Evolutionary conservation across 768 basidiomycete species (phyloP).

Genomic region (Trametes sanguinea): DNA sequence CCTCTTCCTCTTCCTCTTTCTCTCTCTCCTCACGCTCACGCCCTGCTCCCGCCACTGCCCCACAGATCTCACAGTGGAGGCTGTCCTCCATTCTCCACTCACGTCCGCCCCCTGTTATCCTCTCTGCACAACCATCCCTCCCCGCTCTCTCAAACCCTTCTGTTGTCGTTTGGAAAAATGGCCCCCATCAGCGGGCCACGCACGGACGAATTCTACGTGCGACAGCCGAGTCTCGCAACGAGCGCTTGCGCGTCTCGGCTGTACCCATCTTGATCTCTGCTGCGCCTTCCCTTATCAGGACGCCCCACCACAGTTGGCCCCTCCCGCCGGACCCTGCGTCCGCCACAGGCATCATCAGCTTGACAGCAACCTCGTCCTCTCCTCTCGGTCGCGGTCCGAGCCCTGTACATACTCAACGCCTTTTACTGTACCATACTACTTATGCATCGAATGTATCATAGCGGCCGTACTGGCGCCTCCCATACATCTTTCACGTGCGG

Average conservation of each 20-base stretch:
- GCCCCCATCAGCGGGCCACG: neutral
- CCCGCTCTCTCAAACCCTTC: neutral
- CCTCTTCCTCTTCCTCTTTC: no score
- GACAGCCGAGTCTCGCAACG: slow-evolving; percentile 14
- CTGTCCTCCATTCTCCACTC: slow-evolving; percentile 1
- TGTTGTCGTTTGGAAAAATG: neutral
- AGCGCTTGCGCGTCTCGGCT: slow-evolving; percentile 10
- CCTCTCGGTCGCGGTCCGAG: neutral
- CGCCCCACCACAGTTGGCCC: neutral
- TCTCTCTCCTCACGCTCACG: no score
- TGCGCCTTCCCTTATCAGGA: neutral
- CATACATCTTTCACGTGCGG: slow-evolving; percentile 54
- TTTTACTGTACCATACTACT: neutral
- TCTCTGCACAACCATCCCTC: neutral
- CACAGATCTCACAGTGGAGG: neutral
- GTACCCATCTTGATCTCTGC: slow-evolving; percentile 5
- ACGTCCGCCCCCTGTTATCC: neutral
- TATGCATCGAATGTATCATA: slow-evolving; percentile 27
- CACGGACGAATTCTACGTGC: neutral
- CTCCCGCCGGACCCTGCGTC: neutral
- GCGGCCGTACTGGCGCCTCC: slow-evolving; percentile 45
- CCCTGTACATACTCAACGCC: neutral
- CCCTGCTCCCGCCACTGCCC: neutral
- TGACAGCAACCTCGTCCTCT: neutral
- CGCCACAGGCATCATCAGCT: neutral